Percentiles rank a stretch among this genome's conserved stretches.
Evolutionary conservation across 495 filamentous ascomycete genomes (phyloP).

Genomic region (Venustampulla echinocandica): DNA sequence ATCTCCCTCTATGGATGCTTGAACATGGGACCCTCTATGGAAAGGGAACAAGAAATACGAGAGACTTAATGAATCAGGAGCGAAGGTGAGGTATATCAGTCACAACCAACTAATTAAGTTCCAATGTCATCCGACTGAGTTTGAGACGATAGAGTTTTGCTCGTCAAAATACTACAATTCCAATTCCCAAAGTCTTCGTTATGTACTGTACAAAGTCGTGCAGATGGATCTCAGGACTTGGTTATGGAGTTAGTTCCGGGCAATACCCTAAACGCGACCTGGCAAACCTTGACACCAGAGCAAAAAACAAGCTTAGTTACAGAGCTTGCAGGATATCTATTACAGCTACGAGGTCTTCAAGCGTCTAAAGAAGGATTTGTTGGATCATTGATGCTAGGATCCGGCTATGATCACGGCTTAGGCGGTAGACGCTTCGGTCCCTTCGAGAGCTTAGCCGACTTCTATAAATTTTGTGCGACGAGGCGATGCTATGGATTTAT

Average conservation of each 20-base stretch:
- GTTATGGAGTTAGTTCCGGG: not conserved
- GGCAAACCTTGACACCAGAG: not conserved
- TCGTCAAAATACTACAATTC: not conserved
- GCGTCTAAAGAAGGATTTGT: not conserved
- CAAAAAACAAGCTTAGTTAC: not conserved
- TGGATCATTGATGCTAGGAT: not conserved
- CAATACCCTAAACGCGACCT: not conserved
- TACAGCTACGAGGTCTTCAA: not conserved
- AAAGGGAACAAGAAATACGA: not conserved
- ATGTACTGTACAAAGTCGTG: not conserved
- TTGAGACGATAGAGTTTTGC: not conserved
- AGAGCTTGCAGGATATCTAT: not conserved
- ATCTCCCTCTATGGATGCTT: not conserved
- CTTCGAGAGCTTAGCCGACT: not conserved
- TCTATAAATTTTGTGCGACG: not conserved
- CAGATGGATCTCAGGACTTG: not conserved
- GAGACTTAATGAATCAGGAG: not conserved
- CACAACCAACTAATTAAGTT: not conserved
- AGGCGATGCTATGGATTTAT: not conserved
- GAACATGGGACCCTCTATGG: not conserved
- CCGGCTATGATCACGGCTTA: not conserved
- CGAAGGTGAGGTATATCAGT: not conserved
- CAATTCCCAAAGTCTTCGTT: not conserved
- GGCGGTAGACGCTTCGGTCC: not conserved
- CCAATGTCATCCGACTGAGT: not conserved